Evolutionary conservation across 805 yeast species (phyloP).

Genomic region (Teunomyces lycoperdinae): DNA sequence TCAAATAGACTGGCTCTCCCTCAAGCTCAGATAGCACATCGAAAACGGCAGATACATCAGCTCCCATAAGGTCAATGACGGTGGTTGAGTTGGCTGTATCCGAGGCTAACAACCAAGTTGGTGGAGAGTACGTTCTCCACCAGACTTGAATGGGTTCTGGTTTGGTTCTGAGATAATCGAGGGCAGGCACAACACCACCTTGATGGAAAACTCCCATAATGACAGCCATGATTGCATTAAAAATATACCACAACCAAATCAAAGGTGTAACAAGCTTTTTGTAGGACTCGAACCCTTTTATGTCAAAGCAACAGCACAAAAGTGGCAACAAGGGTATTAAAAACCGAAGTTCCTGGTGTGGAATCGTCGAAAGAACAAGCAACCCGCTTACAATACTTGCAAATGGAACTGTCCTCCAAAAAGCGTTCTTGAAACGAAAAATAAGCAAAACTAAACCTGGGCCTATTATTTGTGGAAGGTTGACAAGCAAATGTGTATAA

Average conservation of each 20-base stretch:
- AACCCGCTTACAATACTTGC: slow-evolving; percentile 63
- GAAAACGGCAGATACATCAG: slow-evolving; percentile 14
- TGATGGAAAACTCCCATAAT: slow-evolving; percentile 85
- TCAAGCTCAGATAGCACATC: neutral
- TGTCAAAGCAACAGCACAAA: slow-evolving; percentile 53
- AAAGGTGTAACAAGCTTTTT: slow-evolving; percentile 16
- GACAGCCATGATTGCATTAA: slow-evolving; percentile 56
- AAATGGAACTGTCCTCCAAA: slow-evolving; percentile 53
- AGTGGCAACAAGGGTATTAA: slow-evolving; percentile 77
- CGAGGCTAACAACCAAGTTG: slow-evolving; percentile 66
- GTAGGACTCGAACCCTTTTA: slow-evolving; percentile 23
- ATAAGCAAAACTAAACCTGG: slow-evolving; percentile 59
- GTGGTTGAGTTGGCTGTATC: neutral
- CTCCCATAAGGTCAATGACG: slow-evolving; percentile 51
- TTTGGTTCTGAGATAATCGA: slow-evolving; percentile 35
- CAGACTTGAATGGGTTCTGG: slow-evolving; percentile 51
- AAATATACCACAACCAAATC: slow-evolving; percentile 53
- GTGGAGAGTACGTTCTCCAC: slow-evolving; percentile 96
- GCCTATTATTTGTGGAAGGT: slow-evolving; percentile 79
- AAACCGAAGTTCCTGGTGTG: slow-evolving; percentile 94
- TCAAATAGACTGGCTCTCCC: slow-evolving; percentile 19
- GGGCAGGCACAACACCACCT: slow-evolving; percentile 79
- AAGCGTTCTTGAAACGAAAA: slow-evolving; percentile 29
- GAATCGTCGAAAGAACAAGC: slow-evolving; percentile 60
- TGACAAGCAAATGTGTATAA: slow-evolving; percentile 70